phyloP scores from a whole-genome alignment of 768 basidiomycete genomes.

The Floccularia luteovirens region DNA sequence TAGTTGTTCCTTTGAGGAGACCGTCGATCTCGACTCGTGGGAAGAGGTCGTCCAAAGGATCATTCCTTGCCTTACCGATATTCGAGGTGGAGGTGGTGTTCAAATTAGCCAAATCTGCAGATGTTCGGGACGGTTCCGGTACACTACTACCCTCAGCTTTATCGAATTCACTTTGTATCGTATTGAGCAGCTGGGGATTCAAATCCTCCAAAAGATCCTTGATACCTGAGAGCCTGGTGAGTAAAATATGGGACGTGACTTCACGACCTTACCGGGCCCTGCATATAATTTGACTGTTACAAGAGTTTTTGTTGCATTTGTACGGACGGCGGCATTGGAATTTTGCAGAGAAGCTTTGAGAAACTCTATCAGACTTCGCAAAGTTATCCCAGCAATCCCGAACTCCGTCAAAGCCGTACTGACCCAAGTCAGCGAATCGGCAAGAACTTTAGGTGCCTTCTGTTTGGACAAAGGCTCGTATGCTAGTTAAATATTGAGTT shows the following conservation, averaged over 20 bases:
- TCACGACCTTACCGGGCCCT: conserved; percentile 59
- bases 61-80: conserved; percentile 33
- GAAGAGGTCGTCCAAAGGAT: conserved; percentile 90
- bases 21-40: conserved; percentile 91
- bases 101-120: conserved; percentile 62
- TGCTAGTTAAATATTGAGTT: conserved; percentile 33
- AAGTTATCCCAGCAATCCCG: conserved; percentile 79
- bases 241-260: background rate
- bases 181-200: conserved; percentile 87
- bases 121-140: conserved; percentile 73
- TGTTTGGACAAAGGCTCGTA: conserved; percentile 93
- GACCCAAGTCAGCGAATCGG: conserved; percentile 86
- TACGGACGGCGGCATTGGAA: conserved; percentile 90
- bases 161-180: conserved; percentile 88
- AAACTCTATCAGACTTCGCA: conserved; percentile 85
- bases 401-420: conserved; percentile 84
- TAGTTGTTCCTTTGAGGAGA: conserved; percentile 75
- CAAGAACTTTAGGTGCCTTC: conserved; percentile 95
- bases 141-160: conserved; percentile 75
- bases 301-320: conserved; percentile 87
- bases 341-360: conserved; percentile 82
- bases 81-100: conserved; percentile 32
- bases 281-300: conserved; percentile 91
- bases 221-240: conserved; percentile 50
- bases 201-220: conserved; percentile 90